Percentiles rank a stretch among this genome's conserved stretches.
Conservation (phyloP, 306 rosid genomes). For the Prunus davidiana region DNA sequence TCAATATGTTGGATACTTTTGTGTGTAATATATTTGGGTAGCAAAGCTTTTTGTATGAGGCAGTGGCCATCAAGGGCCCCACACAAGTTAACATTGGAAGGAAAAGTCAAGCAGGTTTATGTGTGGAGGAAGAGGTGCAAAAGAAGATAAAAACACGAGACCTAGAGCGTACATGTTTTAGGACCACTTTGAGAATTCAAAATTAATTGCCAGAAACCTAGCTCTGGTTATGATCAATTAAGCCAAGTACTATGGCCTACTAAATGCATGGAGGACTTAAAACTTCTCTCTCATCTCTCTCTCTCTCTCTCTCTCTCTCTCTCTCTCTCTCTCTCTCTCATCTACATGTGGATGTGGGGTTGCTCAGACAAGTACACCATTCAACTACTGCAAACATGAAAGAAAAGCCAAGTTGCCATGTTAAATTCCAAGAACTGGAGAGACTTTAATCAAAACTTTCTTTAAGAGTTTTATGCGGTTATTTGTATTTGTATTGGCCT, state of each 20-base stretch:
- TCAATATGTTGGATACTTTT: constrained; percentile 18
- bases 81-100: constrained; percentile 24
- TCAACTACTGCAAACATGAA: constrained; percentile 22
- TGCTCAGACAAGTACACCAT: constrained; percentile 26
- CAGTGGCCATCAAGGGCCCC: constrained; percentile 35
- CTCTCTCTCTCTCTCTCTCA: constrained; percentile 13
- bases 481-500: no score
- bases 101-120: constrained; percentile 42
- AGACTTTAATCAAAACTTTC: not conserved
- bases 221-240: constrained; percentile 13
- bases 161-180: constrained; percentile 16
- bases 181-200: constrained; percentile 49
- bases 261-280: constrained; percentile 14
- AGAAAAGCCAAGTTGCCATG: constrained; percentile 25
- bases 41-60: not conserved
- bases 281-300: not conserved
- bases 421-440: constrained; percentile 14
- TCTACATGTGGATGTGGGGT: constrained; percentile 18
- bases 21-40: not conserved
- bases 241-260: constrained; percentile 35
- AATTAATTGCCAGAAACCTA: constrained; percentile 14
- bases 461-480: no score
- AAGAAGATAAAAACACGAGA: constrained; percentile 40
- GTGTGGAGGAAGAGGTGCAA: constrained; percentile 42
- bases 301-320: not conserved